phyloP scores from a whole-genome alignment of 1,284 basidiomycete genomes.

The Ustilago curta region DNA sequence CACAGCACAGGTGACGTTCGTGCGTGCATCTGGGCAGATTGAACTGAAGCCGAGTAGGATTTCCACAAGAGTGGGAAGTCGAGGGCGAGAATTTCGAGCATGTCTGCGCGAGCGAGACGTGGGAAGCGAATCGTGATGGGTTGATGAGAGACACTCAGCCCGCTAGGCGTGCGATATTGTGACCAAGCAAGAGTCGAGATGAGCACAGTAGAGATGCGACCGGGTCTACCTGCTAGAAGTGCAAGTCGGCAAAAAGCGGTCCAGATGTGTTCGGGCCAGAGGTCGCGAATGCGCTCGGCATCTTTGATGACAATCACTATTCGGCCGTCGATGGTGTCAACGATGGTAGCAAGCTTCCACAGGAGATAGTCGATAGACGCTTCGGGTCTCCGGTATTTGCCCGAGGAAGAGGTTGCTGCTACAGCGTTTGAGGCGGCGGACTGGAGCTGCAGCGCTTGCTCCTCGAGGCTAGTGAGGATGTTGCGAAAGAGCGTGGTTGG shows the following conservation, averaged over 20 bases:
- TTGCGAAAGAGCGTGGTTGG: constrained; percentile 44
- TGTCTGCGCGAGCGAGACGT: constrained; percentile 44
- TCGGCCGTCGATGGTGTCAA: constrained; percentile 16
- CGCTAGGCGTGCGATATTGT: constrained; percentile 50
- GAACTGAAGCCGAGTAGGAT: constrained; percentile 33
- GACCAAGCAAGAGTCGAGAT: constrained; percentile 57
- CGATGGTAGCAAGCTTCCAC: constrained; percentile 23
- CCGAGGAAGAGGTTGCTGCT: constrained; percentile 15
- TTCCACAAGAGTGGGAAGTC: constrained; percentile 37
- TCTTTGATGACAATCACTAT: constrained; percentile 54
- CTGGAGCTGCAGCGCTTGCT: constrained; percentile 12
- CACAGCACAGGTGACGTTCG: constrained; percentile 26
- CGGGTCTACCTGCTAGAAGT: constrained; percentile 31
- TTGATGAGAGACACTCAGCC: constrained; percentile 43
- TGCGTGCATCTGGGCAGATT: constrained; percentile 41
- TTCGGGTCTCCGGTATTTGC: constrained; percentile 35
- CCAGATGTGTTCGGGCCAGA: constrained; percentile 64
- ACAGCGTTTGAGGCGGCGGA: neutral
- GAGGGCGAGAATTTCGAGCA: constrained; percentile 43
- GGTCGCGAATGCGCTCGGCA: constrained; percentile 59
- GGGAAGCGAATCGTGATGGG: constrained; percentile 54
- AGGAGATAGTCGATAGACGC: constrained; percentile 46
- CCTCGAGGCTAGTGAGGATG: constrained; percentile 37
- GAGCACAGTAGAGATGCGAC: constrained; percentile 44
- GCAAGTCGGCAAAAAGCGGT: constrained; percentile 54